phyloP scores from a whole-genome alignment of 306 rosid genomes.

The Sindora glabra region DNA sequence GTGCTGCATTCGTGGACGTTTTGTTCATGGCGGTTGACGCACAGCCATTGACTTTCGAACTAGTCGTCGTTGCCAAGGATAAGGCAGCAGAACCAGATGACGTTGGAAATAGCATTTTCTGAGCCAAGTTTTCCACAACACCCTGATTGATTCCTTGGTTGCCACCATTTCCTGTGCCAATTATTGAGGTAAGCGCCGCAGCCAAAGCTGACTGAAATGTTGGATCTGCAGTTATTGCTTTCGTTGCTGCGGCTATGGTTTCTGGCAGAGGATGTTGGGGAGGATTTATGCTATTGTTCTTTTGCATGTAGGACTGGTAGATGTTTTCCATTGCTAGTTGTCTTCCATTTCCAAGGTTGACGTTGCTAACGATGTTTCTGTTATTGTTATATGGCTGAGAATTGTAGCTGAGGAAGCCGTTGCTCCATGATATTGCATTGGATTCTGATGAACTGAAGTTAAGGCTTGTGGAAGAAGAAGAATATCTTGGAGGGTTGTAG shows the following conservation, averaged over 20 bases:
- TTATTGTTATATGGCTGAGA: no score
- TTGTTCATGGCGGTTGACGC: conserved; percentile 52
- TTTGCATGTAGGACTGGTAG: conserved; percentile 48
- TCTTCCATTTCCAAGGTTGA: conserved; percentile 38
- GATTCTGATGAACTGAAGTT: conserved; percentile 29
- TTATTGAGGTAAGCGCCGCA: conserved; percentile 62
- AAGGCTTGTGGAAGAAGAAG: conserved; percentile 25
- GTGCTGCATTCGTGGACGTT: conserved; percentile 20
- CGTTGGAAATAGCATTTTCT: conserved; percentile 30
- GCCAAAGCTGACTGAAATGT: conserved; percentile 80
- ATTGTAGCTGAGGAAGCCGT: conserved; percentile 34
- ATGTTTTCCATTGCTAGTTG: conserved; percentile 25
- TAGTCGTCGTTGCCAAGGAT: no score
- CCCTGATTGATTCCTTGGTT: conserved; percentile 6
- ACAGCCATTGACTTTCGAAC: conserved; percentile 35
- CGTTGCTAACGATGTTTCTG: conserved; percentile 27
- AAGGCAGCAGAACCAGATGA: no score
- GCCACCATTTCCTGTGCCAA: conserved; percentile 31
- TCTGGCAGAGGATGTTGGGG: conserved; percentile 27
- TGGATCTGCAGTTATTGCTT: conserved; percentile 79
- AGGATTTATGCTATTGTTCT: conserved; percentile 8
- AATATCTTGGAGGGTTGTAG: conserved; percentile 4
- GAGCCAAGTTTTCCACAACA: conserved; percentile 20
- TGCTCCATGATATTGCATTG: conserved; percentile 44
- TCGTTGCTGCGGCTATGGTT: conserved; percentile 80